Conservation (phyloP, 352 stramenopile genomes). For the Phytophthora brassicae region DNA sequence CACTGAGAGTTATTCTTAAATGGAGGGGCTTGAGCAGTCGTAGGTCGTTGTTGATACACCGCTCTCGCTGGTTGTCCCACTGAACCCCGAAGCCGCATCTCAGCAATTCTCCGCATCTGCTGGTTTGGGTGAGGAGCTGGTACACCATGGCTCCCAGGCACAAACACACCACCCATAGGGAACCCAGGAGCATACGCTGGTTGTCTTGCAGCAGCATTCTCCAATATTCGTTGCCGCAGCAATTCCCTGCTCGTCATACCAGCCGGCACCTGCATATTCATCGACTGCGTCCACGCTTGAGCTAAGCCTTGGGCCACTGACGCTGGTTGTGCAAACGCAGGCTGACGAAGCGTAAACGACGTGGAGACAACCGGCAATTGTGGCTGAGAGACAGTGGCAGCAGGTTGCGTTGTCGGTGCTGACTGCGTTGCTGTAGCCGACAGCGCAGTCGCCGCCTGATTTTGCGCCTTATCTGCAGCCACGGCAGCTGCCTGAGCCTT, state of each 20-base stretch:
- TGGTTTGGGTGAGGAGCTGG: not conserved
- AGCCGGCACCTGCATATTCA: conserved; percentile 1
- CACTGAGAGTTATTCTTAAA: not conserved
- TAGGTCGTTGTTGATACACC: conserved; percentile 4
- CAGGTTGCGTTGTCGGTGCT: conserved; percentile 5
- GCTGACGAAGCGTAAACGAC: conserved; percentile 10
- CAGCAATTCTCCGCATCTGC: conserved; percentile 16
- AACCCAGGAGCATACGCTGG: conserved; percentile 16
- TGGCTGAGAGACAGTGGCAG: not conserved
- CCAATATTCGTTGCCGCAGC: conserved; percentile 18
- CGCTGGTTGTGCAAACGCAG: not conserved
- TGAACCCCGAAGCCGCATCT: conserved; percentile 1
- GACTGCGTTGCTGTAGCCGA: too few relatives aligned
- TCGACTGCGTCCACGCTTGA: conserved; percentile 18
- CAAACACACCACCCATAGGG: conserved; percentile 3
- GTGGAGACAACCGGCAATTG: conserved; percentile 1
- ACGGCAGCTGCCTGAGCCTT: not conserved
- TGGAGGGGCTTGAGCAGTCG: not conserved
- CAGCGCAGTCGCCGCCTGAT: not conserved
- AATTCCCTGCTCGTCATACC: conserved; percentile 11
- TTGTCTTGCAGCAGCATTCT: conserved; percentile 22
- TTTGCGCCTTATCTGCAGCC: not conserved
- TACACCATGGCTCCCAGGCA: conserved; percentile 1
- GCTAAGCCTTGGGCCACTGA: conserved; percentile 6
- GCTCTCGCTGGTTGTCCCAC: conserved; percentile 1